Conservation (phyloP, 208 protist genomes). For the Vickermania spadyakhi region DNA sequence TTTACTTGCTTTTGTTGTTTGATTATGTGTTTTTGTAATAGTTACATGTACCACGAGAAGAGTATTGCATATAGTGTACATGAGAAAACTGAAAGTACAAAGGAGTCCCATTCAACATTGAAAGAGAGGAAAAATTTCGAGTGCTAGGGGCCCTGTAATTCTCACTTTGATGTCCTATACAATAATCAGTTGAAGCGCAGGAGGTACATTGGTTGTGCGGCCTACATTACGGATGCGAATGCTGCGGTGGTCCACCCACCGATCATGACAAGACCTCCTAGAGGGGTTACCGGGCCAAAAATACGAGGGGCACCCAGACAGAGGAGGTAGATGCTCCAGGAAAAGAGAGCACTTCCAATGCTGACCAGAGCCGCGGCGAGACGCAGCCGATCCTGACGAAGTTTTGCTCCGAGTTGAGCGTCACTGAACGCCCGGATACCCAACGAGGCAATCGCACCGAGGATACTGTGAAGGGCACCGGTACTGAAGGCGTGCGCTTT, state of each 20-base stretch:
- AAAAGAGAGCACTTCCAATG: constrained; percentile 27
- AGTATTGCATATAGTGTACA: too few relatives aligned
- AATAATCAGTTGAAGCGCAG: too few relatives aligned
- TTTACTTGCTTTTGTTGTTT: too few relatives aligned
- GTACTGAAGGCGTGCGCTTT: constrained; percentile 17
- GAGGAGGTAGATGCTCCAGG: constrained; percentile 32
- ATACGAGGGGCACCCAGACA: constrained; percentile 16
- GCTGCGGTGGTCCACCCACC: constrained; percentile 26
- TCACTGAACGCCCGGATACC: constrained; percentile 6
- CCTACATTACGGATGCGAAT: constrained; percentile 9
- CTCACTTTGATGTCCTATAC: too few relatives aligned
- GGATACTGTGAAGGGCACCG: constrained; percentile 32
- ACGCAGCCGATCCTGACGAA: constrained; percentile 9
- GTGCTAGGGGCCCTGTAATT: too few relatives aligned
- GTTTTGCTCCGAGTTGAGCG: constrained; percentile 8
- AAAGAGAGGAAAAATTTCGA: too few relatives aligned
- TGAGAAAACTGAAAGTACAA: too few relatives aligned
- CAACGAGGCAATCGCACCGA: constrained; percentile 15
- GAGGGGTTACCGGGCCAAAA: constrained; percentile 19
- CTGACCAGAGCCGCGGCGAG: constrained; percentile 16
- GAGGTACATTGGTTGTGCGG: background rate
- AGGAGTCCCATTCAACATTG: too few relatives aligned
- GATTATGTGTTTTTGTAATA: too few relatives aligned
- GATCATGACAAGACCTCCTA: constrained; percentile 29
- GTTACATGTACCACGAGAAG: too few relatives aligned